Evolutionary conservation across 2,329 filamentous ascomycete genomes (phyloP).

Genomic region (Bipolaris victoriae): DNA sequence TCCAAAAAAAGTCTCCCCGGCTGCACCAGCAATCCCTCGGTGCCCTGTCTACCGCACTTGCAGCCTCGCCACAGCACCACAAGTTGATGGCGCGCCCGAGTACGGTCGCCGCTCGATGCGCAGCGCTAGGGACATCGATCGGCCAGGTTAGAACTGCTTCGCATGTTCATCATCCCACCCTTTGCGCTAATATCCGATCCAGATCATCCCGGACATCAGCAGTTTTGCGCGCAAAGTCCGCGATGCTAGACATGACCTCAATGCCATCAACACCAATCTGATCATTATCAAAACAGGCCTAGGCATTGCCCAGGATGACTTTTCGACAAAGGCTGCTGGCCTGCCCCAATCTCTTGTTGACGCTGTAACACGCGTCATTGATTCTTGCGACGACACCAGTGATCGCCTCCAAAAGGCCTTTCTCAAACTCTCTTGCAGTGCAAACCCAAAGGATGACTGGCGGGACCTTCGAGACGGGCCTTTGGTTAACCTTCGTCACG

Average conservation of each 20-base stretch:
- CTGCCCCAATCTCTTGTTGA: conserved; percentile 34
- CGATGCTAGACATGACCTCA: conserved; percentile 42
- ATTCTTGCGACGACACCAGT: conserved; percentile 36
- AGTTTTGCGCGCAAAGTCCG: conserved; percentile 42
- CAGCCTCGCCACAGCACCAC: not conserved
- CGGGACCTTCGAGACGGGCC: conserved; percentile 24
- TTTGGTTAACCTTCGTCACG: conserved; percentile 28
- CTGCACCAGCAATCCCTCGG: not conserved
- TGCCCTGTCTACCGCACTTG: conserved; percentile 5
- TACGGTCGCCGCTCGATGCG: conserved; percentile 43
- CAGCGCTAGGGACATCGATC: conserved; percentile 39
- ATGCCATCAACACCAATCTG: conserved; percentile 39
- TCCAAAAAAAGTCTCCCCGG: conserved; percentile 1
- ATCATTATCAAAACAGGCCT: conserved; percentile 42
- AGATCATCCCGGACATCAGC: conserved; percentile 40
- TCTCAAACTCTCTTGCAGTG: conserved; percentile 35
- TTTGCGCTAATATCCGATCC: conserved; percentile 17
- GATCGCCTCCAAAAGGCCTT: conserved; percentile 40
- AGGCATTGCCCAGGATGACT: conserved; percentile 43
- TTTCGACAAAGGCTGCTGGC: conserved; percentile 25
- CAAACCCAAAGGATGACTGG: conserved; percentile 32
- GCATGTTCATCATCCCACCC: conserved; percentile 6
- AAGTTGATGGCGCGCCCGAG: conserved; percentile 34
- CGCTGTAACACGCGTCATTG: conserved; percentile 37
- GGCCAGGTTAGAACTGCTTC: conserved; percentile 31